These are phyloP conservation scores for Penicillium sp. DNA, from an alignment of 2,329 filamentous ascomycete species.

Conservation along the genomic window DNA sequence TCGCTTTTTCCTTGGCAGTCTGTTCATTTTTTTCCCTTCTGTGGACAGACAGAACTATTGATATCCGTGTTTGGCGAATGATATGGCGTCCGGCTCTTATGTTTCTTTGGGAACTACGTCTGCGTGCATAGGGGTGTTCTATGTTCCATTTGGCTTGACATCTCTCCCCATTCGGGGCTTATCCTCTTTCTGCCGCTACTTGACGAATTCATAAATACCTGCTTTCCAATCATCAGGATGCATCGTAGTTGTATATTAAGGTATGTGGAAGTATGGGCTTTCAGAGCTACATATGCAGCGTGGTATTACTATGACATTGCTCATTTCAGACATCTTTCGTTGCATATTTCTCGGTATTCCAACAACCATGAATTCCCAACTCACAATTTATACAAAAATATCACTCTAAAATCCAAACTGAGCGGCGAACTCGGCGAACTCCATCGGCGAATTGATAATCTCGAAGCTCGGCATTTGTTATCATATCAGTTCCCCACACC, in stretches of 20 bases:
- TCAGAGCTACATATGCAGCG: too few relatives aligned
- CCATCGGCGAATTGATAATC: constrained; percentile 16
- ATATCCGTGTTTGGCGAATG: constrained; percentile 39
- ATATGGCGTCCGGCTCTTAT: constrained; percentile 32
- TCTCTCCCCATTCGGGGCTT: constrained; percentile 14
- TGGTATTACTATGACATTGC: neutral
- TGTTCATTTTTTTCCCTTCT: constrained; percentile 5
- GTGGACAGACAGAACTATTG: constrained; percentile 24
- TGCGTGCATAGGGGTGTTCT: constrained; percentile 22
- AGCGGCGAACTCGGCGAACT: constrained; percentile 18
- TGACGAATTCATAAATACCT: constrained; percentile 26
- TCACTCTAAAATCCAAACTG: neutral
- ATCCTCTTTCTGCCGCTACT: constrained; percentile 21
- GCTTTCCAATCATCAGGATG: constrained; percentile 3
- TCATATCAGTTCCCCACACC: constrained; percentile 19
- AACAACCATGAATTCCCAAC: neutral
- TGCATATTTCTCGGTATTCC: neutral
- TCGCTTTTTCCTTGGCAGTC: constrained; percentile 12
- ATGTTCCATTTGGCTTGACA: constrained; percentile 15
- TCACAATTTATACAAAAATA: neutral
- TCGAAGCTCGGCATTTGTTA: constrained; percentile 18
- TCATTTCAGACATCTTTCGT: neutral
- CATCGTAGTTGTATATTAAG: constrained; percentile 1
- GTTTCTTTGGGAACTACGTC: constrained; percentile 23
- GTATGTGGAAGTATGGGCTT: neutral